Conservation (phyloP, 2,329 filamentous ascomycete species). For the Basipetospora chlamydospora region DNA sequence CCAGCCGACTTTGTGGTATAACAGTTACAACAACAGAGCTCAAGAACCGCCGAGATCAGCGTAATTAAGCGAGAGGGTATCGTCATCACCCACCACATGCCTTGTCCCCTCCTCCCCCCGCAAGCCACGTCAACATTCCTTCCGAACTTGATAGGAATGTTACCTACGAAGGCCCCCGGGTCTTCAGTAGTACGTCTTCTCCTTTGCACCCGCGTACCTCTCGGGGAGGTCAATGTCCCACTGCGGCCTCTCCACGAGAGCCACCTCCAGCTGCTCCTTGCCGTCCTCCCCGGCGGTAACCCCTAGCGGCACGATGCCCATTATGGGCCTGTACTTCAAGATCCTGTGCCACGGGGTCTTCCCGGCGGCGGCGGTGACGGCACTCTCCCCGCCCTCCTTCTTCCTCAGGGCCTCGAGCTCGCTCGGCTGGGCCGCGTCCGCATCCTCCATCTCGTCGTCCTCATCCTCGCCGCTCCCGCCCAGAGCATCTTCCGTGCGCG, state of each 20-base stretch:
- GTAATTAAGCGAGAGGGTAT: no score
- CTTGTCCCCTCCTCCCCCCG: no score
- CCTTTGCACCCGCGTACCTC: conserved; percentile 39
- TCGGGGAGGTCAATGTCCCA: conserved; percentile 71
- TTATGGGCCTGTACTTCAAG: conserved; percentile 85
- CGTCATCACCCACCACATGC: no score
- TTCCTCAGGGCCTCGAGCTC: conserved; percentile 5
- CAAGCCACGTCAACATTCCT: no score
- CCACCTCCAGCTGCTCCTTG: conserved; percentile 51
- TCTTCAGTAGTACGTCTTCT: conserved; percentile 2
- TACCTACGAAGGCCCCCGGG: no score
- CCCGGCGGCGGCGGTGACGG: conserved; percentile 19
- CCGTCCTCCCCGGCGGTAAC: no score
- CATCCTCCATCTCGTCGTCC: conserved; percentile 12
- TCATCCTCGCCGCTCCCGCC: conserved; percentile 22
- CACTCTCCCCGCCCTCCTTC: conserved; percentile 23
- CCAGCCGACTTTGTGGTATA: no score
- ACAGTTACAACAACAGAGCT: no score
- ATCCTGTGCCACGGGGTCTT: conserved; percentile 60
- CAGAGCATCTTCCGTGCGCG: conserved; percentile 19
- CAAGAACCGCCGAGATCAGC: no score
- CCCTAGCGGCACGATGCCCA: conserved; percentile 48
- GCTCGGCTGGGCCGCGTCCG: neutral
- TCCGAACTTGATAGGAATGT: no score
- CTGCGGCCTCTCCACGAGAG: conserved; percentile 71